Evolutionary conservation across 345 rosid species (phyloP), one percentile per base, ranked within the genome.

Genomic region (Melaleuca quinquenervia): DNA sequence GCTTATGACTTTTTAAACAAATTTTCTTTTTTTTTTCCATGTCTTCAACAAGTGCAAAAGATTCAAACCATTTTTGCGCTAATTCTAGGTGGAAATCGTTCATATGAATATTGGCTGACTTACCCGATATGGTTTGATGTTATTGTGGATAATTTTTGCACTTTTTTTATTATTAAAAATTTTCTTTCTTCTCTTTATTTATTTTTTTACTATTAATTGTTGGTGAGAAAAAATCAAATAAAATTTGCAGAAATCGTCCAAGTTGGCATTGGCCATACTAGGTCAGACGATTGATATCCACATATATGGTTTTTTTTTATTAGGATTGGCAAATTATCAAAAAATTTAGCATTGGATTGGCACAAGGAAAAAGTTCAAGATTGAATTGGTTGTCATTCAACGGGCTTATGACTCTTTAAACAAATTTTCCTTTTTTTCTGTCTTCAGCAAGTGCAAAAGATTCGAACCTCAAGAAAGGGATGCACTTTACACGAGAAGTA

Each of bases 221-320:
- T 41, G 41, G 41, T 41, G 41, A 70, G 18, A 1, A 8, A 8
- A 32, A 32, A 27, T 32, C 3, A 6, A 8, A 18, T 8, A 16
- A 3, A 36, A 32, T 1, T 4, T 70, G 3, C 9, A 7, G 29
- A 62, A 29, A 62, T 6, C 2, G 12, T 22, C 3, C 6, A 24
- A 3, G 11, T 22, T 1, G 11, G 11, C 11, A 3, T 8, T 2
- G 60, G 1, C 0, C 5, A 2, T 55, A 5, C 5, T n/a, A 55
- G 0, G 13, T 55, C 9, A 10, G 56, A 53, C 11, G 26, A 6
- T 7, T 1, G 54, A 3, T 14, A 7, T 52, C 0, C 21, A 16
- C 15, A 2, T 20, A 3, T 7, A 21, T 0, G 0, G 16, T 52
- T 52, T 52, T 52, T 52, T 52, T 15, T 1, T 5, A 3, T 14